Evolutionary conservation across 108 stramenopile species (phyloP).

Genomic region (Cyclostephanos tholiformis): DNA sequence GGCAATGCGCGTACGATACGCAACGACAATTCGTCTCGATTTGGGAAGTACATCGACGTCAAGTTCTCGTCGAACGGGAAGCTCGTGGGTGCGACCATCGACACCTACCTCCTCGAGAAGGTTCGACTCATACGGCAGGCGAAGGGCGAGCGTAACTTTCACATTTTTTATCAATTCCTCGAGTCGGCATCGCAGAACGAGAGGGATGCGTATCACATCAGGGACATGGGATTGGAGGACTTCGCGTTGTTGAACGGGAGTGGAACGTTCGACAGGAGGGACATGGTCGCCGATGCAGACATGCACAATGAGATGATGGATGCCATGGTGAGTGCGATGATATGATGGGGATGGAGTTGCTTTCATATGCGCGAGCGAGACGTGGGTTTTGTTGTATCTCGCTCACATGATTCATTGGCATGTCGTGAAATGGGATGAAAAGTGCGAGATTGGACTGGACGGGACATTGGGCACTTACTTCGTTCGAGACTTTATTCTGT

Average conservation of each 20-base stretch:
- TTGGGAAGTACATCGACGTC: slow-evolving; percentile 89
- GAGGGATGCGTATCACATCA: slow-evolving; percentile 31
- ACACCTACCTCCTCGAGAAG: slow-evolving; percentile 87
- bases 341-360: neutral
- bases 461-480: no score
- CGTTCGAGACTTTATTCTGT: no score
- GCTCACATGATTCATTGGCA: no score
- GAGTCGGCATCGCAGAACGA: slow-evolving; percentile 49
- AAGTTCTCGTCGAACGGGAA: slow-evolving; percentile 66
- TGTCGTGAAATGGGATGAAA: no score
- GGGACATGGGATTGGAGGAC: slow-evolving; percentile 54
- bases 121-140: slow-evolving; percentile 70
- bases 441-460: no score
- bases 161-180: slow-evolving; percentile 88
- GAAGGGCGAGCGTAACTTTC: slow-evolving; percentile 91
- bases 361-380: no score
- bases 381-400: no score
- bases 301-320: slow-evolving; percentile 65
- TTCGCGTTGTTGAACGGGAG: slow-evolving; percentile 74
- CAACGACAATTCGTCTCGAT: slow-evolving; percentile 87
- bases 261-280: slow-evolving; percentile 80
- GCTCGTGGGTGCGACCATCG: slow-evolving; percentile 70
- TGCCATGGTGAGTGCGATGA: slow-evolving; percentile 56
- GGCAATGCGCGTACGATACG: slow-evolving; percentile 91
- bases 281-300: slow-evolving; percentile 71